Percentiles rank a stretch among this genome's conserved stretches.
phyloP scores from a whole-genome alignment of 495 filamentous ascomycete genomes.

The Trichoderma gamsii region DNA sequence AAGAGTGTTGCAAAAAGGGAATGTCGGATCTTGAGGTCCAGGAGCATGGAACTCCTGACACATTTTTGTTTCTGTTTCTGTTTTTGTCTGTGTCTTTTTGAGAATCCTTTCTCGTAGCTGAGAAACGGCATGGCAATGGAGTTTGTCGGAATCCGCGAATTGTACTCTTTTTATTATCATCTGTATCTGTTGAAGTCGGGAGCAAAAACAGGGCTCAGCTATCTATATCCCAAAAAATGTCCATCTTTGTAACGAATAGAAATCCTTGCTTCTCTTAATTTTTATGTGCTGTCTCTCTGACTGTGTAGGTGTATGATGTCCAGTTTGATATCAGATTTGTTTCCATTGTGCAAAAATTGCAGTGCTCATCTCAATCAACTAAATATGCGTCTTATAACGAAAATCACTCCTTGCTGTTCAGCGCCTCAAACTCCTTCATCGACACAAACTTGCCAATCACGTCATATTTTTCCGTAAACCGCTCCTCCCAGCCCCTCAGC shows the following conservation, averaged over 20 bases:
- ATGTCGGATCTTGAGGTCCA: background rate
- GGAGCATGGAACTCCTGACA: background rate
- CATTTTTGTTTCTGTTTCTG: background rate
- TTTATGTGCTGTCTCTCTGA: background rate
- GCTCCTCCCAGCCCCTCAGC: conserved; percentile 82
- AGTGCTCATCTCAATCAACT: background rate
- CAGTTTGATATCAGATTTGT: background rate
- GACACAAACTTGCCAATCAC: conserved; percentile 83
- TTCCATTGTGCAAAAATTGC: background rate
- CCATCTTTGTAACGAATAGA: background rate
- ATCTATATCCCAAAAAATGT: background rate
- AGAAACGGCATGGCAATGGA: conserved; percentile 13
- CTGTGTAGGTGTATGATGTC: background rate
- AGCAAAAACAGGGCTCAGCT: background rate
- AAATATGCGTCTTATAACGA: background rate
- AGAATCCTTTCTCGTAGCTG: conserved; percentile 9
- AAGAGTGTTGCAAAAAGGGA: background rate
- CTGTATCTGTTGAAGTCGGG: background rate
- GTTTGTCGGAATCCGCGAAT: background rate
- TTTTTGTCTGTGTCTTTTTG: background rate
- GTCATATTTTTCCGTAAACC: conserved; percentile 89
- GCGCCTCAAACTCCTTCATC: conserved; percentile 32
- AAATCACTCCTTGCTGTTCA: background rate
- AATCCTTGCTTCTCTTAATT: background rate
- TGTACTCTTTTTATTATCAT: background rate